phyloP scores from a whole-genome alignment of 2,329 filamentous ascomycete genomes.

The Colletotrichum noveboracense region DNA sequence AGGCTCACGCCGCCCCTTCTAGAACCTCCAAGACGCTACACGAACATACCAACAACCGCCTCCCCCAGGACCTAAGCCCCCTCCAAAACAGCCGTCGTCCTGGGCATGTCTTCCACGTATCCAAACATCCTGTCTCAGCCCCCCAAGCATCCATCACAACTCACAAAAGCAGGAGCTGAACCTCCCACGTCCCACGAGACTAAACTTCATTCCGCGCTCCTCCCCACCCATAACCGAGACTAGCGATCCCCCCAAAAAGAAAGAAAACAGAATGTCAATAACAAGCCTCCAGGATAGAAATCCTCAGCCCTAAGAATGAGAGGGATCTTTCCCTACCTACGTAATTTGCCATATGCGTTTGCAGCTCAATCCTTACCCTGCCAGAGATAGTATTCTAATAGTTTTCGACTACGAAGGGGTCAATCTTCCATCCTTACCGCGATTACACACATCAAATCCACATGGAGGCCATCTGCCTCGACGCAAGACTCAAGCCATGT shows the following conservation, averaged over 20 bases:
- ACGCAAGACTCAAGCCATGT: background rate
- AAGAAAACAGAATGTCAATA: background rate
- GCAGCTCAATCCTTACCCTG: background rate
- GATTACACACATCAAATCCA: background rate
- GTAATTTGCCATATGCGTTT: background rate
- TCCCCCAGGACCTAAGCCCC: background rate
- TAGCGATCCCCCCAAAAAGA: background rate
- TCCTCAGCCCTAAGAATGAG: background rate
- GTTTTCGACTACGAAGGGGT: background rate
- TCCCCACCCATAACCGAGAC: background rate
- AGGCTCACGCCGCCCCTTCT: background rate
- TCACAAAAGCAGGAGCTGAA: background rate
- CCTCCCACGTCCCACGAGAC: background rate
- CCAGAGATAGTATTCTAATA: background rate
- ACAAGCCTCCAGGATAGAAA: background rate
- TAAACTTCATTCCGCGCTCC: background rate
- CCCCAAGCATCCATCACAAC: background rate
- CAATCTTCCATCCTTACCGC: background rate
- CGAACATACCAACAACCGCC: background rate
- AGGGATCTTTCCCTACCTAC: background rate
- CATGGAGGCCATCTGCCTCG: background rate
- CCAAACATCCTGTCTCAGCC: background rate
- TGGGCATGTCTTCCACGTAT: background rate
- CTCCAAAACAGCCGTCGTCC: background rate
- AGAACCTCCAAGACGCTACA: background rate